Conservation (phyloP, 495 filamentous ascomycete genomes). For the Aspergillus incahuasiensis region DNA sequence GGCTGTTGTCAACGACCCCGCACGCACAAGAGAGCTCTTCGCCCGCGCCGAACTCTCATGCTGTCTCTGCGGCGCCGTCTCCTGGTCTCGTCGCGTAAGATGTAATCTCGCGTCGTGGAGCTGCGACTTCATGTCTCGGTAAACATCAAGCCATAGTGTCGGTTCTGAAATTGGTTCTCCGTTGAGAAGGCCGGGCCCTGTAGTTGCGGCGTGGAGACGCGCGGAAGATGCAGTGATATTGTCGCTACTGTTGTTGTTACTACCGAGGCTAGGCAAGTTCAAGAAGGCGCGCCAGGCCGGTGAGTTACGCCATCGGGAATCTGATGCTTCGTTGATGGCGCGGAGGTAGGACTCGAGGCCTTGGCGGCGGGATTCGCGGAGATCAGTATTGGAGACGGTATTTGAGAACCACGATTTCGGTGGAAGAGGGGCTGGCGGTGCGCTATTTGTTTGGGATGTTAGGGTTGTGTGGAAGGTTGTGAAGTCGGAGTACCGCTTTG, state of each 20-base stretch:
- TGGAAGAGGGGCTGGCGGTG: conserved; percentile 66
- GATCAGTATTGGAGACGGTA: conserved; percentile 67
- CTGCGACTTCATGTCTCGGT: conserved; percentile 73
- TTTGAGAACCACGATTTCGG: conserved; percentile 81
- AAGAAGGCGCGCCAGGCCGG: conserved; percentile 82
- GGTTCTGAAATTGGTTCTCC: conserved; percentile 62
- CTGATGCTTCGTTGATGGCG: conserved; percentile 69
- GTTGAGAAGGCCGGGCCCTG: conserved; percentile 39
- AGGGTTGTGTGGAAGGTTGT: conserved; percentile 67
- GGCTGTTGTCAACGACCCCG: conserved; percentile 58
- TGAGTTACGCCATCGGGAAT: conserved; percentile 81
- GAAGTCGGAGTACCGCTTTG: conserved; percentile 96
- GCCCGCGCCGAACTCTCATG: conserved; percentile 78
- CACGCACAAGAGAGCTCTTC: conserved; percentile 75
- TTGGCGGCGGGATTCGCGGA: conserved; percentile 73
- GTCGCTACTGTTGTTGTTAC: conserved; percentile 9
- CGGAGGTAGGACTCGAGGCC: conserved; percentile 78
- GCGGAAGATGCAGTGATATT: conserved; percentile 34
- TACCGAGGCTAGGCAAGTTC: conserved; percentile 58
- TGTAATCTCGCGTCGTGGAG: conserved; percentile 77
- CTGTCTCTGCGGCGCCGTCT: conserved; percentile 58
- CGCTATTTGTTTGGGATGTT: conserved; percentile 52
- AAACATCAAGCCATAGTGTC: conserved; percentile 79
- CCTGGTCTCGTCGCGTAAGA: conserved; percentile 71
- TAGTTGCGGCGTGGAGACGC: conserved; percentile 39